Percentiles rank a stretch among this genome's conserved stretches.
These are phyloP conservation scores for Pseudocercospora musae DNA, from an alignment of 2,329 filamentous ascomycete genomes.

Conservation along the genomic window DNA sequence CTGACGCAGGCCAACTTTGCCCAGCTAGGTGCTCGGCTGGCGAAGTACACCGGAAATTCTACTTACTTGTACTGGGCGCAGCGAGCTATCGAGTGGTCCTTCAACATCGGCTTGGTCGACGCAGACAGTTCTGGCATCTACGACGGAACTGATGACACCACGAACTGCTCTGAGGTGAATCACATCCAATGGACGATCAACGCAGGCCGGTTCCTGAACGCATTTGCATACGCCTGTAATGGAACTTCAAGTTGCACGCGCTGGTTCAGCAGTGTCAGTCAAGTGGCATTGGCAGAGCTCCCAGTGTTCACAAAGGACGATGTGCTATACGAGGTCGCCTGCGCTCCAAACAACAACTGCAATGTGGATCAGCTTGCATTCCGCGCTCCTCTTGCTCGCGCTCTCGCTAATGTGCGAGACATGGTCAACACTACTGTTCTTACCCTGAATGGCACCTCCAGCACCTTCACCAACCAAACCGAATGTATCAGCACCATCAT, in stretches of 20 bases:
- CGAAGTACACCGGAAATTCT: slow-evolving; percentile 37
- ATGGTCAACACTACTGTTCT: slow-evolving; percentile 7
- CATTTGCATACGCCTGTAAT: slow-evolving; percentile 52
- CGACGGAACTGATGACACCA: slow-evolving; percentile 57
- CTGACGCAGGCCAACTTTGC: slow-evolving; percentile 82
- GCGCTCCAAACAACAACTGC: slow-evolving; percentile 60
- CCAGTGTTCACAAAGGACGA: slow-evolving; percentile 43
- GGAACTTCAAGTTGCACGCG: not conserved
- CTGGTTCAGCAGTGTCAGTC: slow-evolving; percentile 26
- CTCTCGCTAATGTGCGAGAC: slow-evolving; percentile 12
- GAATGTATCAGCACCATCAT: slow-evolving; percentile 18
- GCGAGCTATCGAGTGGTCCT: slow-evolving; percentile 65
- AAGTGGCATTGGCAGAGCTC: slow-evolving; percentile 5
- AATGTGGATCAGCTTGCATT: slow-evolving; percentile 69
- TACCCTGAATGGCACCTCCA: slow-evolving; percentile 43
- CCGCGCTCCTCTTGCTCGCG: slow-evolving; percentile 62
- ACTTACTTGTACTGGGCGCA: slow-evolving; percentile 66
- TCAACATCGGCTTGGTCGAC: slow-evolving; percentile 56
- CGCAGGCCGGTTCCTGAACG: slow-evolving; percentile 63
- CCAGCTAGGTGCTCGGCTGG: slow-evolving; percentile 63
- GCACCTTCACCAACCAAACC: not conserved
- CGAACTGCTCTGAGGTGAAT: slow-evolving; percentile 51
- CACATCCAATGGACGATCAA: slow-evolving; percentile 63
- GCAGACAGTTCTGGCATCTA: slow-evolving; percentile 47
- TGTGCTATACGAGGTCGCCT: slow-evolving; percentile 63